phyloP scores from a whole-genome alignment of 192 early-diverging fungal genomes.

The Kickxella alabastrina region DNA sequence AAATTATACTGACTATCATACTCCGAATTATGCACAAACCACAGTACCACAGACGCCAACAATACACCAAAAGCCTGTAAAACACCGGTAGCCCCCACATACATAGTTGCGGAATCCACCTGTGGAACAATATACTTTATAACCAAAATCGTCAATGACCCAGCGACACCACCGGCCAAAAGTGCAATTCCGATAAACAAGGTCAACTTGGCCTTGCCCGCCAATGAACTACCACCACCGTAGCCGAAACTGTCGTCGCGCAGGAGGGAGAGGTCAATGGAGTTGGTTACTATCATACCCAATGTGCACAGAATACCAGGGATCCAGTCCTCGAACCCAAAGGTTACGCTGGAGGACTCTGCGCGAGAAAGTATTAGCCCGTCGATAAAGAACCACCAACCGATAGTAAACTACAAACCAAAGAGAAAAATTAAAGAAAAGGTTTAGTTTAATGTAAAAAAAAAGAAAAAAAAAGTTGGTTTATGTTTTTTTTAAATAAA shows the following conservation, averaged over 20 bases:
- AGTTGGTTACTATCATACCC: slow-evolving; percentile 54
- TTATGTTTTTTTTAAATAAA: too few species aligned
- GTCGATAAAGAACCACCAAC: slow-evolving; percentile 57
- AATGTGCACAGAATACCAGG: slow-evolving; percentile 51
- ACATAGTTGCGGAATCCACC: slow-evolving; percentile 34
- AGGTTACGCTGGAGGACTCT: slow-evolving; percentile 15
- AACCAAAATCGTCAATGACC: slow-evolving; percentile 48
- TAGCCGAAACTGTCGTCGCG: slow-evolving; percentile 52
- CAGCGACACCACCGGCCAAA: slow-evolving; percentile 52
- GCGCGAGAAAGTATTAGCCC: slow-evolving; percentile 46
- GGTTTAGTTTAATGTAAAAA: not conserved
- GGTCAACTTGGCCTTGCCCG: slow-evolving; percentile 51
- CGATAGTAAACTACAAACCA: slow-evolving; percentile 33
- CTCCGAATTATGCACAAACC: slow-evolving; percentile 53
- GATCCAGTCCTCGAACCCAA: slow-evolving; percentile 53
- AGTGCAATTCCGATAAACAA: slow-evolving; percentile 55
- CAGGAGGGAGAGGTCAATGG: slow-evolving; percentile 50
- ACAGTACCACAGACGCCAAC: slow-evolving; percentile 38
- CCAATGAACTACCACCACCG: slow-evolving; percentile 26
- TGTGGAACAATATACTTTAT: slow-evolving; percentile 54
- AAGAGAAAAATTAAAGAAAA: not conserved
- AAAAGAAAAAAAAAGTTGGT: too few species aligned
- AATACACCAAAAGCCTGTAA: slow-evolving; percentile 44
- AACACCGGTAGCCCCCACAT: slow-evolving; percentile 50
- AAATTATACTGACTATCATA: slow-evolving; percentile 53